These are phyloP conservation scores for Clonostachys sp. DNA, from an alignment of 2,329 filamentous ascomycete species.

Conservation along the genomic window DNA sequence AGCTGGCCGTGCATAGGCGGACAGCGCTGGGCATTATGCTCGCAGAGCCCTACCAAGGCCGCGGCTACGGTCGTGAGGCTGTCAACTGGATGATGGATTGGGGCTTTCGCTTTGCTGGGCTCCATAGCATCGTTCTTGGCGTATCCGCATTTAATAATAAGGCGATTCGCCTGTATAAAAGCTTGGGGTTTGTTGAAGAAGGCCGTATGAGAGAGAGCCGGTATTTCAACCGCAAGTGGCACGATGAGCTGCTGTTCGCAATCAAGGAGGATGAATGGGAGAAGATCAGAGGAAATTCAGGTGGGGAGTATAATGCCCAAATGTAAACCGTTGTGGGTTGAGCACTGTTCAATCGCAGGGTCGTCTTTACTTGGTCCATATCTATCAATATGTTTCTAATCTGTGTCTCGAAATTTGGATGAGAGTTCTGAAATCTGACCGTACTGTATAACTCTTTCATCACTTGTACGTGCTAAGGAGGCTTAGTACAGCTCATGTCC, in stretches of 20 bases:
- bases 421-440: too few relatives aligned
- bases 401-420: too few relatives aligned
- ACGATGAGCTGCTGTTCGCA: conserved; percentile 22
- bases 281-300: conserved; percentile 4
- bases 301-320: too few relatives aligned
- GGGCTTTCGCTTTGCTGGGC: conserved; percentile 32
- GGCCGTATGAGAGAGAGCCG: conserved; percentile 23
- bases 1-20: conserved; percentile 9
- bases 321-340: too few relatives aligned
- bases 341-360: too few relatives aligned
- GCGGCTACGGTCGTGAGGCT: conserved; percentile 39
- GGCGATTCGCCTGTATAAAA: conserved; percentile 33
- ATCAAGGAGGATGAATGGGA: conserved; percentile 32
- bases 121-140: conserved; percentile 35
- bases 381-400: too few relatives aligned
- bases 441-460: too few relatives aligned
- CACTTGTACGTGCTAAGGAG: too few relatives aligned
- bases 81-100: conserved; percentile 41
- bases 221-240: conserved; percentile 32
- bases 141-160: conserved; percentile 35
- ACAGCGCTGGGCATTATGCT: conserved; percentile 27
- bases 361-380: too few relatives aligned
- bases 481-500: too few relatives aligned
- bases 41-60: conserved; percentile 21
- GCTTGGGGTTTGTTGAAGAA: conserved; percentile 37